Conservation (phyloP, 495 filamentous ascomycete species). For the Penicillium turbatum region DNA sequence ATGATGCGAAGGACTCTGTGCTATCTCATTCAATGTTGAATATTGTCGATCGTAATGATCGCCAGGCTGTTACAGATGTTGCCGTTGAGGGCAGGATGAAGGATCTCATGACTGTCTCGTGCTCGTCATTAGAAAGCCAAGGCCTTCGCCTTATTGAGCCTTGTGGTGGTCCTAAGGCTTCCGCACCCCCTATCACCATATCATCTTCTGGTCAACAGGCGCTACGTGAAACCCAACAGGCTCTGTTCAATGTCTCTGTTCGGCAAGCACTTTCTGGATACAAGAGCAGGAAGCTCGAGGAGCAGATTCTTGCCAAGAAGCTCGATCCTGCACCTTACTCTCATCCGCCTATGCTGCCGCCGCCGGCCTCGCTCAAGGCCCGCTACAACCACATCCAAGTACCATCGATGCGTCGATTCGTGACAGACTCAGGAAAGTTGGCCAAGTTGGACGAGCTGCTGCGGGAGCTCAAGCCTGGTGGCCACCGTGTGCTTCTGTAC, state of each 20-base stretch:
- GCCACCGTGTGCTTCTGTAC: conserved; percentile 95
- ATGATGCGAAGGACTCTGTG: conserved; percentile 38
- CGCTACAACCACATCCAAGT: conserved; percentile 88
- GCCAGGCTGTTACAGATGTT: conserved; percentile 62
- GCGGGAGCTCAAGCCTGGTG: conserved; percentile 80
- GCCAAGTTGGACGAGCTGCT: conserved; percentile 87
- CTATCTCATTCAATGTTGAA: conserved; percentile 76
- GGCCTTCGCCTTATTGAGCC: conserved; percentile 76
- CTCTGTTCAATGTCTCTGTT: conserved; percentile 72
- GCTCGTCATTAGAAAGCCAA: conserved; percentile 56
- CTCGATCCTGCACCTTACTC: conserved; percentile 62
- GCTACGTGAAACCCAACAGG: conserved; percentile 62
- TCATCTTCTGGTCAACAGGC: conserved; percentile 65
- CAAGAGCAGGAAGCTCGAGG: conserved; percentile 62
- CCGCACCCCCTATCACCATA: conserved; percentile 84
- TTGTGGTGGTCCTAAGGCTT: conserved; percentile 65
- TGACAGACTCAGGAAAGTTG: conserved; percentile 95
- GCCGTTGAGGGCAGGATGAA: conserved; percentile 67
- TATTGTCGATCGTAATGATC: conserved; percentile 66
- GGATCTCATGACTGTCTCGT: conserved; percentile 75
- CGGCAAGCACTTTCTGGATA: conserved; percentile 67
- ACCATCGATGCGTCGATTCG: conserved; percentile 97
- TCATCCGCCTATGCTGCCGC: conserved; percentile 59
- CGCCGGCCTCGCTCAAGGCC: conserved; percentile 70
- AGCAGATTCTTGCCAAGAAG: conserved; percentile 65